Base-by-base conservation (phyloP, 345 rosid genomes). In the thale cress (Arabidopsis thaliana) region DNA sequence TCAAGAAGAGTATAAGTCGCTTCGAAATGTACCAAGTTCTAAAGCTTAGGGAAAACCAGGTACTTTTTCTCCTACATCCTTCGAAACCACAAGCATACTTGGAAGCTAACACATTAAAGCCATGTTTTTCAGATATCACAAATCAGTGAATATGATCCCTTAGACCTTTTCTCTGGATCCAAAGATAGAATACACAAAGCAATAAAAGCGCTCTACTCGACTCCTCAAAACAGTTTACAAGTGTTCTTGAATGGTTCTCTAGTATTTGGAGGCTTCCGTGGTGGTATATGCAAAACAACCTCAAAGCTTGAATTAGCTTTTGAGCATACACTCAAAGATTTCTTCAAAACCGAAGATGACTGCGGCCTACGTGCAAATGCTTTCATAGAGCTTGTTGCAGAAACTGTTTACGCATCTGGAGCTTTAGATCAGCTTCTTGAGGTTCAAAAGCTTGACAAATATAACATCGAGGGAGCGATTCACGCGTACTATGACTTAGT, bases 141-240 rank as follows among this genome's bases (percentile, higher is more conserved):
- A 69, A 67, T 80, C 55, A 92, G 99, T 78, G 82, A 85, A 72
- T 90, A 95, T 75, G 81, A 92, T 79, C 97, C 94, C 0, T 69
- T 92, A 69, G 97, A 95, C 79, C 86, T 95, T 50, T 94, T 90
- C 80, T 92, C 99, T 79, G 88, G 91, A 58, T 90, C 96, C 23
- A 87, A 84, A 83, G 88, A 89, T 53, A 78, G 91, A 78, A 88
- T 92, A 68, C 66, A 14, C 51, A 87, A 75, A 86, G 97, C 99
- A 37, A 80, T 92, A 52, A 78, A 78, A 72, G 93, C 86, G 79
- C 89, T 92, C 1, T 90, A 76, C 51, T 57, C 73, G 12, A 86
- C 89, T 63, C 99, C 97, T 28, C 97, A 90, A 76, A 92, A 92
- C 83, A 92, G 89, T 73, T 88, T 95, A 56, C 93, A 92, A 1